A percentile compares a stretch with the other conserved stretches of the same genome.
These are phyloP conservation scores for Candida mesenterica DNA, from an alignment of 1,139 yeast species.

Conservation along the genomic window DNA sequence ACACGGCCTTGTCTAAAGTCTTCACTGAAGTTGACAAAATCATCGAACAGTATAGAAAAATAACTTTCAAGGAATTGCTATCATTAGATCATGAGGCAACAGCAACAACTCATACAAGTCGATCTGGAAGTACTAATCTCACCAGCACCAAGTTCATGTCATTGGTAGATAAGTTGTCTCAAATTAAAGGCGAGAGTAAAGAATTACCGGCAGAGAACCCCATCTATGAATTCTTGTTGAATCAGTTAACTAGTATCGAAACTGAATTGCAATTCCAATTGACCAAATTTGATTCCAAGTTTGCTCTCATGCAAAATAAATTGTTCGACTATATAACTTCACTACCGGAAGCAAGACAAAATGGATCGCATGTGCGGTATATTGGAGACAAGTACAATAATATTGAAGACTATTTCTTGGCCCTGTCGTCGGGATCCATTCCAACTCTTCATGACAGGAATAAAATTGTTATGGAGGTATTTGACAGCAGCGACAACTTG, in stretches of 20 bases:
- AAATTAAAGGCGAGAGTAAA: conserved; percentile 10
- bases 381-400: conserved; percentile 48
- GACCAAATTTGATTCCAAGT: conserved; percentile 28
- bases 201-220: conserved; percentile 53
- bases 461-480: conserved; percentile 31
- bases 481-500: conserved; percentile 39
- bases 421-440: conserved; percentile 26
- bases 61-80: conserved; percentile 58
- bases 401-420: conserved; percentile 35
- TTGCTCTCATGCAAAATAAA: conserved; percentile 43
- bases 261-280: conserved; percentile 39
- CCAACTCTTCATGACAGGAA: conserved; percentile 26
- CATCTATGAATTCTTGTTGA: conserved; percentile 52
- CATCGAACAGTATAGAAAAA: conserved; percentile 61
- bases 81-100: conserved; percentile 38
- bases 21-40: conserved; percentile 69
- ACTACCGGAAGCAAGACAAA: conserved; percentile 29
- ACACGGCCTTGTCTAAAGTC: conserved; percentile 34
- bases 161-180: conserved; percentile 53
- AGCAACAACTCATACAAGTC: conserved; percentile 6
- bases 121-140: conserved; percentile 7
- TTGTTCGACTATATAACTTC: conserved; percentile 37
- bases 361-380: conserved; percentile 48
- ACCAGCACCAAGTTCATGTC: conserved; percentile 45
- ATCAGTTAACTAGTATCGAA: conserved; percentile 35